These are phyloP conservation scores for Apiospora sp. DNA, from an alignment of 2,329 filamentous ascomycete species.

Conservation along the genomic window DNA sequence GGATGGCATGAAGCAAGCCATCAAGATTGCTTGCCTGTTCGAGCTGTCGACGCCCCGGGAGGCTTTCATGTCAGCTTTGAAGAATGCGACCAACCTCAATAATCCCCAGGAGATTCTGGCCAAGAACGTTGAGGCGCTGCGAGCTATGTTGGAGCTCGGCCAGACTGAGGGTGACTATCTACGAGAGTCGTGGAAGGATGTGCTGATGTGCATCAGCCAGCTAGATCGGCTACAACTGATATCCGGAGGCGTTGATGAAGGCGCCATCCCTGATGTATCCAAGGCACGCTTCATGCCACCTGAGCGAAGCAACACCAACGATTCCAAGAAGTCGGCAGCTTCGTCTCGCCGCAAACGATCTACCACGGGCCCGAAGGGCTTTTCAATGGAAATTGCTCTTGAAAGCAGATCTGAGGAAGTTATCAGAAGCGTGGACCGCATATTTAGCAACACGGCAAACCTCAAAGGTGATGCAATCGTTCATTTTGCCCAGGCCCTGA, in stretches of 20 bases:
- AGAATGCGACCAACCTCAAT: constrained; percentile 94
- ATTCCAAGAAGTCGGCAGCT: constrained; percentile 73
- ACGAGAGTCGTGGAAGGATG: constrained; percentile 92
- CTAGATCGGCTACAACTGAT: constrained; percentile 95
- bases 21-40: constrained; percentile 91
- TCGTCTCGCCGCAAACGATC: constrained; percentile 62
- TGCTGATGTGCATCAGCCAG: constrained; percentile 94
- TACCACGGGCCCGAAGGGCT: constrained; percentile 68
- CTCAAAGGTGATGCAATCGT: constrained; percentile 94
- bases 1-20: constrained; percentile 93
- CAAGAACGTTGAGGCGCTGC: constrained; percentile 95
- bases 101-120: constrained; percentile 94
- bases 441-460: constrained; percentile 96
- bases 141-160: constrained; percentile 89
- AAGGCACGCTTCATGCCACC: constrained; percentile 76
- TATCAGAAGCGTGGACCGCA: constrained; percentile 89
- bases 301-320: constrained; percentile 59
- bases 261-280: constrained; percentile 88
- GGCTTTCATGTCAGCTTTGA: constrained; percentile 91
- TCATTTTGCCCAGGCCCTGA: constrained; percentile 90
- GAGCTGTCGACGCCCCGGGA: constrained; percentile 92
- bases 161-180: constrained; percentile 91
- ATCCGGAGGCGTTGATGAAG: constrained; percentile 93
- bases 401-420: constrained; percentile 94
- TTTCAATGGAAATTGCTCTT: constrained; percentile 82